Conservation (phyloP, 2,329 filamentous ascomycete genomes). For the Dendrostoma leiphaemia region DNA sequence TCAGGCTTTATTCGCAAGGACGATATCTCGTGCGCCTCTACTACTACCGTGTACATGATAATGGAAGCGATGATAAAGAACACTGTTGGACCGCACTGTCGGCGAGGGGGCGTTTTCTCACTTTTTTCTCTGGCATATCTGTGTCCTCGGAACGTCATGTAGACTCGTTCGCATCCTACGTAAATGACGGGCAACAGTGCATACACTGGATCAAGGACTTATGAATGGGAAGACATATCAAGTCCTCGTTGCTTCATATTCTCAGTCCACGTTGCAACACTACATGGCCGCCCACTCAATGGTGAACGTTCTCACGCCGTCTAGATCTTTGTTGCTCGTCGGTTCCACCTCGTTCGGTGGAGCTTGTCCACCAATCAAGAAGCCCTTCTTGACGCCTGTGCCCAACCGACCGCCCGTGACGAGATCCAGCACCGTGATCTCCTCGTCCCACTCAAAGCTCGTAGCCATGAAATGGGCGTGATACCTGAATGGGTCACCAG, state of each 20-base stretch:
- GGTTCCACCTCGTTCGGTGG: slow-evolving; percentile 27
- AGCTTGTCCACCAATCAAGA: slow-evolving; percentile 73
- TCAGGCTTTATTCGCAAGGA: neutral
- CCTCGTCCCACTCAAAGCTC: slow-evolving; percentile 83
- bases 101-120: slow-evolving; percentile 10
- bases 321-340: no score
- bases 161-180: neutral
- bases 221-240: no score
- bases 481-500: slow-evolving; percentile 89
- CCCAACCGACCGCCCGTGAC: slow-evolving; percentile 84
- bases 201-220: neutral
- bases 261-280: neutral
- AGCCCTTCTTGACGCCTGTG: slow-evolving; percentile 95
- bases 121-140: neutral
- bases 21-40: neutral
- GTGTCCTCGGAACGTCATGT: neutral
- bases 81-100: slow-evolving; percentile 8
- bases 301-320: slow-evolving; percentile 69
- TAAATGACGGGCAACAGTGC: neutral
- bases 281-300: slow-evolving; percentile 95
- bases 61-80: slow-evolving; percentile 2
- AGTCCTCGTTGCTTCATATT: no score
- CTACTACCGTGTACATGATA: slow-evolving; percentile 9
- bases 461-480: slow-evolving; percentile 92
- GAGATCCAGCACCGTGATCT: slow-evolving; percentile 80